These are phyloP conservation scores for Agaricus blazei DNA, from an alignment of 768 basidiomycete species.

Conservation along the genomic window DNA sequence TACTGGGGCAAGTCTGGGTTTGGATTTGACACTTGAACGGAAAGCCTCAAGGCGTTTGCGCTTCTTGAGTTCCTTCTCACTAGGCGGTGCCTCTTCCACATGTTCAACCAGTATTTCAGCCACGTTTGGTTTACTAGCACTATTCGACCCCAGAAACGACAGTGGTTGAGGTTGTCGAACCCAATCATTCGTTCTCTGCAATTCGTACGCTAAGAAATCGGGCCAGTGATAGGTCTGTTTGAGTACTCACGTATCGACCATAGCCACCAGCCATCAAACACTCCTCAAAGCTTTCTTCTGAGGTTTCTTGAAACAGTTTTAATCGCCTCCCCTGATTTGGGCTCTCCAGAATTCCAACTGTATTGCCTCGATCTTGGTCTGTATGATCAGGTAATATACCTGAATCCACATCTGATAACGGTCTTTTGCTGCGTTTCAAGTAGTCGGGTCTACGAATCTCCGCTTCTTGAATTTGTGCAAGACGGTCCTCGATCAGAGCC, in stretches of 20 bases:
- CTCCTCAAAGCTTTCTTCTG: constrained; percentile 82
- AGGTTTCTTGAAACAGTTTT: constrained; percentile 76
- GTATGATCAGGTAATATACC: constrained; percentile 27
- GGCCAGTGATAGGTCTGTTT: neutral
- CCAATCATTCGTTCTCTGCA: constrained; percentile 57
- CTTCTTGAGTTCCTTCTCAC: constrained; percentile 63
- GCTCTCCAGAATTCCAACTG: constrained; percentile 63
- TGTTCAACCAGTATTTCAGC: constrained; percentile 34
- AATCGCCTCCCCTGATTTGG: constrained; percentile 69
- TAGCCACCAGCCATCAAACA: constrained; percentile 81
- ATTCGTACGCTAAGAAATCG: constrained; percentile 9
- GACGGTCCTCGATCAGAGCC: constrained; percentile 44
- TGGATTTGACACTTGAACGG: constrained; percentile 30
- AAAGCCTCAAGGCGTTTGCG: constrained; percentile 69
- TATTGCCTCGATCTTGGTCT: constrained; percentile 22
- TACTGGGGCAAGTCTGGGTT: constrained; percentile 52
- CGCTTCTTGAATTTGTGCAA: constrained; percentile 43
- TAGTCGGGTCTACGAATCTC: constrained; percentile 72
- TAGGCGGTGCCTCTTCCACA: constrained; percentile 32
- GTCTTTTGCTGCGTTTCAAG: constrained; percentile 53
- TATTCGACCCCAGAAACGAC: constrained; percentile 32
- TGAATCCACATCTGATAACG: constrained; percentile 35
- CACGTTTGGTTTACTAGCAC: constrained; percentile 38
- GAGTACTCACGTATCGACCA: constrained; percentile 60
- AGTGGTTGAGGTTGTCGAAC: constrained; percentile 51